Evolutionary conservation across 2,329 filamentous ascomycete species (phyloP), one percentile per base, ranked within the genome.

Genomic region (Huntiella moniliformis): DNA sequence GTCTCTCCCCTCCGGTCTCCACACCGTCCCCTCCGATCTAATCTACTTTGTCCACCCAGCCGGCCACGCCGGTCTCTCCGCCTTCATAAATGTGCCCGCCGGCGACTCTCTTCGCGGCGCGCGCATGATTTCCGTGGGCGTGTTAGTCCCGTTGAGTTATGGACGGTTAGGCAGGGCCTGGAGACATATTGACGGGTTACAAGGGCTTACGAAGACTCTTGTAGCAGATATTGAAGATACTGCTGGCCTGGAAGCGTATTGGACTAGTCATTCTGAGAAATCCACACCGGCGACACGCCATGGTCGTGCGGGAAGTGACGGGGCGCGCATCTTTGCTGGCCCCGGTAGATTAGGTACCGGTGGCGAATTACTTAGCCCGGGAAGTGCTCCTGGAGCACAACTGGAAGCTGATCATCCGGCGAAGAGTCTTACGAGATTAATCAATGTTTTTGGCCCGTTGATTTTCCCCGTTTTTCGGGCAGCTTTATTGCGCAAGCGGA

Each of bases 391-490:
- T 3, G 18, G 34, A 2, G 36, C 44, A 11, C 46, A 41, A 12
- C 35, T 49, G 53, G 60, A 35, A 66, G 59, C 50, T 61, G 61
- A 80, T 56, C 91, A 98, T 57, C 91, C 91, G 10, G 88, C 87
- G 3, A 77, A 85, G 62, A 91, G 84, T 46, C 70, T 96, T 52
- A 73, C 78, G 8, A 69, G 72, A 32, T 74, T 94, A 51, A 63
- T 96, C 39, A 78, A 91, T 53, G 74, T 73, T 6, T 93, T 96
- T 57, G 91, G 91, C 0, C 91, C 91, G 1, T 67, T 98, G 47
- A 75, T 96, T 43, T 98, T 95, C 57, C 84, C 91, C 8, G 73
- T 98, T 51, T 82, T 94, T 54, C 77, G 91, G 54, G 85, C 86
- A 38, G 85, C 87, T 5, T 64, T 98, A 42, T 63, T 94, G 51